Conservation (phyloP, 768 basidiomycete genomes). For the Dendrothele bispora region DNA sequence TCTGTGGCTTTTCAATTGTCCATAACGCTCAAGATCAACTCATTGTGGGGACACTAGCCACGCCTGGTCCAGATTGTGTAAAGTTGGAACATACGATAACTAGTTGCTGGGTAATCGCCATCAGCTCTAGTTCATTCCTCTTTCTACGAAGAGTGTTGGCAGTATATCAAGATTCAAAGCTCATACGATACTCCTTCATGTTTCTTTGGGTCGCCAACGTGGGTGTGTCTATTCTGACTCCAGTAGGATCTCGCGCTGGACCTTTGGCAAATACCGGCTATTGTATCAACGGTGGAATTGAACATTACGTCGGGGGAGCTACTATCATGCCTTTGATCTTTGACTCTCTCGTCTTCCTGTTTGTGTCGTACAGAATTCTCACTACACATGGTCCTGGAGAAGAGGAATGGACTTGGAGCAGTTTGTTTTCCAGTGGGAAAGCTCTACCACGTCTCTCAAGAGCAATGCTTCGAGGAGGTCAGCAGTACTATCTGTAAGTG, state of each 20-base stretch:
- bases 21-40: too few species aligned
- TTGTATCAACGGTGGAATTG: neutral
- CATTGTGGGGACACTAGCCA: neutral
- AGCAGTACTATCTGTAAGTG: constrained; percentile 34
- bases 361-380: neutral
- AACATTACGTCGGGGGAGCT: neutral
- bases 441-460: neutral
- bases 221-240: neutral
- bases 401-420: neutral
- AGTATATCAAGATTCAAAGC: neutral
- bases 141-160: neutral
- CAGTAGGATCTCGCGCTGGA: neutral
- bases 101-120: neutral
- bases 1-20: neutral
- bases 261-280: neutral
- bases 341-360: neutral
- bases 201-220: neutral
- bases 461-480: neutral
- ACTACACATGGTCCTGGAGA: neutral
- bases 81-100: neutral
- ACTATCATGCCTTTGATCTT: neutral
- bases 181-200: neutral
- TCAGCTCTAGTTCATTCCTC: neutral
- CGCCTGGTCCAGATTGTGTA: neutral
- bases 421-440: neutral